Conservation (phyloP, 208 protist genomes). For the Leishmania aethiopica region DNA sequence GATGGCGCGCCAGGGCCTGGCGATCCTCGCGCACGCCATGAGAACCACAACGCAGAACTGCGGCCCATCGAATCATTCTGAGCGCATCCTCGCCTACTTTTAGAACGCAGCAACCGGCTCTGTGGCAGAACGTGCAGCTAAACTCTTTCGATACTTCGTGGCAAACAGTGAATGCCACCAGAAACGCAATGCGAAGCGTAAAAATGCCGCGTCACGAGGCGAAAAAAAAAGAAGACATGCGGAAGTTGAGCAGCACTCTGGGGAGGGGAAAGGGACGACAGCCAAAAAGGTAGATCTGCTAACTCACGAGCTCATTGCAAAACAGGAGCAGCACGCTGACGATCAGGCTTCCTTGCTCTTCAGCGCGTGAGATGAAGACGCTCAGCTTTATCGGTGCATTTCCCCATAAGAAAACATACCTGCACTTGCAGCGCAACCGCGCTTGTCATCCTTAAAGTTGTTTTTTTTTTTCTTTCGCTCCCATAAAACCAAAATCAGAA, state of each 20-base stretch:
- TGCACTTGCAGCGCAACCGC: neutral
- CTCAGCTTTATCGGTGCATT: neutral
- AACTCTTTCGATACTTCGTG: neutral
- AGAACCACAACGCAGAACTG: slow-evolving; percentile 18
- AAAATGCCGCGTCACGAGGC: no score
- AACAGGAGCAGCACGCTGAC: neutral
- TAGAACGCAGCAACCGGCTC: neutral
- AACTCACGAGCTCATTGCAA: neutral
- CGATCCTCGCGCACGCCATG: slow-evolving; percentile 30
- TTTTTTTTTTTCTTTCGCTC: slow-evolving; percentile 6
- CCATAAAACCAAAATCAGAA: slow-evolving; percentile 37
- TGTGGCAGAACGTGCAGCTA: neutral
- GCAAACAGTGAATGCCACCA: neutral
- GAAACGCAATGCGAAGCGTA: neutral
- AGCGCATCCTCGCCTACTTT: slow-evolving; percentile 8
- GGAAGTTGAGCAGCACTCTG: no score
- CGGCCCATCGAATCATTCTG: slow-evolving; percentile 15
- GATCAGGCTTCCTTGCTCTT: neutral
- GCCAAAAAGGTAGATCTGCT: neutral
- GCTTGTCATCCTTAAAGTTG: neutral
- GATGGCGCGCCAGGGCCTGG: slow-evolving; percentile 27
- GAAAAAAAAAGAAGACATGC: neutral
- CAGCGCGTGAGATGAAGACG: no score
- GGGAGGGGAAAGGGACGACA: no score
- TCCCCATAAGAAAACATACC: neutral